Percentiles rank a stretch among this genome's conserved stretches.
Evolutionary conservation across 768 basidiomycete species (phyloP).

Genomic region (Russula sp.): DNA sequence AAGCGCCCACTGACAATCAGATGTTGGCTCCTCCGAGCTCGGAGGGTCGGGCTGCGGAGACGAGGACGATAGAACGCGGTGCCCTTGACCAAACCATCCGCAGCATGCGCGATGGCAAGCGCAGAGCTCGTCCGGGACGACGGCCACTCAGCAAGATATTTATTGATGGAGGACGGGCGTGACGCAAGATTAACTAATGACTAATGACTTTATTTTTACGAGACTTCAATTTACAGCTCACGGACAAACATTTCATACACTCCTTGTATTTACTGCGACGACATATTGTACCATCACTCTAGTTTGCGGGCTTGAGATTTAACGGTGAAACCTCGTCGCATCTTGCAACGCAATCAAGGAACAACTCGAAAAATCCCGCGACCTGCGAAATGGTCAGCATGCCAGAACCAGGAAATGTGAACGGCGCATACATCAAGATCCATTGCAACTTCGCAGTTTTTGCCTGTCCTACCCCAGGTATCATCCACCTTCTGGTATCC

Average conservation of each 20-base stretch:
- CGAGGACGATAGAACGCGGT: slow-evolving; percentile 65
- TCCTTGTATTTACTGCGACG: slow-evolving; percentile 7
- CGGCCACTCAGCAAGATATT: slow-evolving; percentile 79
- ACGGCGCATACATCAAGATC: slow-evolving; percentile 56
- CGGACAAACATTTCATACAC: slow-evolving; percentile 1
- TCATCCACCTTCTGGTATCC: slow-evolving; percentile 56
- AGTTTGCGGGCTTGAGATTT: slow-evolving; percentile 38
- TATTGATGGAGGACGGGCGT: slow-evolving; percentile 53
- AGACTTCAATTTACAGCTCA: neutral
- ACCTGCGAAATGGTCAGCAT: slow-evolving; percentile 43
- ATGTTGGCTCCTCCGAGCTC: slow-evolving; percentile 38
- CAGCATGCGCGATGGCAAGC: slow-evolving; percentile 67
- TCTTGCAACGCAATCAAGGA: slow-evolving; percentile 55
- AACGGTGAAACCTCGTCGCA: slow-evolving; percentile 63
- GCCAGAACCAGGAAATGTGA: neutral
- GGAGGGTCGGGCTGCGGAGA: slow-evolving; percentile 44
- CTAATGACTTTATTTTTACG: neutral
- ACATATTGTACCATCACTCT: slow-evolving; percentile 1
- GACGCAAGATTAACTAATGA: slow-evolving; percentile 32
- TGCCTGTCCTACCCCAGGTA: slow-evolving; percentile 69
- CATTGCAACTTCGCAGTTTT: slow-evolving; percentile 73
- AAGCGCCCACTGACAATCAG: slow-evolving; percentile 35
- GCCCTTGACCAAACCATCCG: slow-evolving; percentile 83
- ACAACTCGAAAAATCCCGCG: slow-evolving; percentile 58
- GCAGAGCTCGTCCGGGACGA: slow-evolving; percentile 45